Base-by-base conservation (phyloP, 257 asterid genomes). In the Paulownia fortunei region DNA sequence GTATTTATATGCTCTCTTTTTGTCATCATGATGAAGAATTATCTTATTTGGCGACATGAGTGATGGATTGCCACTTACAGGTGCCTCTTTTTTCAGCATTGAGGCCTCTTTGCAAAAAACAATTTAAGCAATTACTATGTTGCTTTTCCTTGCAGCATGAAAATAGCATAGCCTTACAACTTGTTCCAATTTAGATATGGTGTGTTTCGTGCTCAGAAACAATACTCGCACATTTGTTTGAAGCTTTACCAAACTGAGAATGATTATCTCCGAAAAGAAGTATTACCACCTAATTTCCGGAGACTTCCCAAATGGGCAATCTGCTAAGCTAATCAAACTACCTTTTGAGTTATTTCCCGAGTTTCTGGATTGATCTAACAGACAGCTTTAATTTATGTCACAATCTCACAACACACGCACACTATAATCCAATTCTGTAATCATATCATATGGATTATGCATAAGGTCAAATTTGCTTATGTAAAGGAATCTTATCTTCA, bases 401-500 rank as follows among this genome's bases (percentile, higher is more conserved):
- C 80, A 65, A 15, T 44, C 65, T 47, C 58, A 27, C 36, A 52
- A 21, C 46, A 18, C 18, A 56, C 68, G 51, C 73, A 55, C 36
- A 56, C 8, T 46, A 69, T 36, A 47, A 9, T 8, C 13, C 69
- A 61, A 24, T 32, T 46, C 65, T 19, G 60, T 27, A 1, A 51
- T 24, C 44, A 36, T 1, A 24, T 12, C 5, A n/a, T n/a, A n/a
- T n/a, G n/a, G 15, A 16, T 11, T 3, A 8, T 11, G 24, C 73
- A 36, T 41, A 59, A n/a, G n/a, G 21, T 47, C 54, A 68, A 8
- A 34, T 76, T 73, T 67, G 52, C 79, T 42, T 11, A 6, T 67
- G 61, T 37, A 52, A 78, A 59, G 71, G 67, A 63, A 82, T 76
- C 79, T 76, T 69, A 76, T 80, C 80, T 32, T 72, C 42, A 36